Percentiles rank a stretch among this genome's conserved stretches.
These are phyloP conservation scores for Carex arenaria DNA, from an alignment of 202 grass and related monocot species.

Conservation along the genomic window DNA sequence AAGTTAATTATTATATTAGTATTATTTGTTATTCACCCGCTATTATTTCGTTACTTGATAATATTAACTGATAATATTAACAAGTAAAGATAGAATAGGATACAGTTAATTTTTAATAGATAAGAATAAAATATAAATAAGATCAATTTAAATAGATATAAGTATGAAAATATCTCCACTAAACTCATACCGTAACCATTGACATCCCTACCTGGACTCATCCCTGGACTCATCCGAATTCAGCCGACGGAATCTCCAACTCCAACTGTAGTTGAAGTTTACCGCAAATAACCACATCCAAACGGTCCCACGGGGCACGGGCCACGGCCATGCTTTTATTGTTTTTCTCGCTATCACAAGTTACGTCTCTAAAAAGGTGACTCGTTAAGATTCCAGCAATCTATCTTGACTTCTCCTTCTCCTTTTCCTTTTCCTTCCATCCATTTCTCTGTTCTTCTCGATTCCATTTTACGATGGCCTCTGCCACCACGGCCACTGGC, in stretches of 20 bases:
- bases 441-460: not conserved
- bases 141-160: too few species aligned
- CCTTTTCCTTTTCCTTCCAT: not conserved
- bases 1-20: too few species aligned
- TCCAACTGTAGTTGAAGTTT: not conserved
- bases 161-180: too few species aligned
- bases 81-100: too few species aligned
- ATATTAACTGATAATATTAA: too few species aligned
- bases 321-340: not conserved
- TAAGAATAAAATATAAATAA: too few species aligned
- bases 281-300: not conserved
- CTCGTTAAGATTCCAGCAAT: not conserved
- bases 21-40: too few species aligned
- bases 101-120: too few species aligned
- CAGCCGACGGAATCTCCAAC: not conserved
- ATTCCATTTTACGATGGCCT: conserved; percentile 10
- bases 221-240: too few species aligned
- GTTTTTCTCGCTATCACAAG: not conserved
- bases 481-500: conserved; percentile 25
- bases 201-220: too few species aligned
- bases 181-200: too few species aligned
- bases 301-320: not conserved
- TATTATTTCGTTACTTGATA: too few species aligned
- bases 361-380: not conserved
- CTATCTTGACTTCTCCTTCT: conserved; percentile 8